Conservation (phyloP, 2,329 filamentous ascomycete species). For the Hypoxylon sp. region DNA sequence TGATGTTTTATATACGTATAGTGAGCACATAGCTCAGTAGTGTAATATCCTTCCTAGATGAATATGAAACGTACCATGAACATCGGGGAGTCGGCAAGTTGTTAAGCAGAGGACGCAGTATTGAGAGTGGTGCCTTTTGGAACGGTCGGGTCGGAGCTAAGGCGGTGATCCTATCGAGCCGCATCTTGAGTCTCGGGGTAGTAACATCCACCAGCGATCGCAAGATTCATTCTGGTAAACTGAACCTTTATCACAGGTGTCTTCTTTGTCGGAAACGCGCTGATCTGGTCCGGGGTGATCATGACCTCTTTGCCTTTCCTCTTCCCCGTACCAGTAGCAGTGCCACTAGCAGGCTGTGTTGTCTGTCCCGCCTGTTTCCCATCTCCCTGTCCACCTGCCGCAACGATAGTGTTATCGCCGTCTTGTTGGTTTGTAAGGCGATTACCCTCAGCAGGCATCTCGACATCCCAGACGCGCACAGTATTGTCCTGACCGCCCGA, state of each 20-base stretch:
- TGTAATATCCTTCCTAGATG: not conserved
- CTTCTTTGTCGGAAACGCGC: slow-evolving; percentile 95
- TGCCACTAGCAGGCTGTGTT: slow-evolving; percentile 52
- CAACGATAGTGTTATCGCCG: slow-evolving; percentile 60
- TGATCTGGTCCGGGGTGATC: slow-evolving; percentile 93
- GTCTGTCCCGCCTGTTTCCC: slow-evolving; percentile 56
- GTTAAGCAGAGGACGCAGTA: not conserved
- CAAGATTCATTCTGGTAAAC: slow-evolving; percentile 95
- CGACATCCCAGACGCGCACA: slow-evolving; percentile 93
- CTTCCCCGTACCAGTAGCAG: slow-evolving; percentile 61
- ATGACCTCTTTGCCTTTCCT: slow-evolving; percentile 93
- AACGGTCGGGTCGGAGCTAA: not conserved
- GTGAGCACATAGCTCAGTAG: not conserved
- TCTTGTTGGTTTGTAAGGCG: slow-evolving; percentile 57
- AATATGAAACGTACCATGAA: not conserved
- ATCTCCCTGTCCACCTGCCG: slow-evolving; percentile 59
- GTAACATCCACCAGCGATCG: slow-evolving; percentile 85
- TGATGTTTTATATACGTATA: slow-evolving; percentile 11
- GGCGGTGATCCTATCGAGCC: slow-evolving; percentile 42
- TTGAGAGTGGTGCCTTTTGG: not conserved
- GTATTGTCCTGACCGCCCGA: slow-evolving; percentile 94
- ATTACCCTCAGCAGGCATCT: slow-evolving; percentile 75
- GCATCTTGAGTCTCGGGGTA: slow-evolving; percentile 63
- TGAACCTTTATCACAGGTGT: slow-evolving; percentile 92
- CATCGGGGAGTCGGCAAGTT: not conserved